Percentiles rank a stretch among this genome's conserved stretches.
Evolutionary conservation across 176 grass and related monocot genomes (phyloP).

Genomic region (Aegilops sharonensis): DNA sequence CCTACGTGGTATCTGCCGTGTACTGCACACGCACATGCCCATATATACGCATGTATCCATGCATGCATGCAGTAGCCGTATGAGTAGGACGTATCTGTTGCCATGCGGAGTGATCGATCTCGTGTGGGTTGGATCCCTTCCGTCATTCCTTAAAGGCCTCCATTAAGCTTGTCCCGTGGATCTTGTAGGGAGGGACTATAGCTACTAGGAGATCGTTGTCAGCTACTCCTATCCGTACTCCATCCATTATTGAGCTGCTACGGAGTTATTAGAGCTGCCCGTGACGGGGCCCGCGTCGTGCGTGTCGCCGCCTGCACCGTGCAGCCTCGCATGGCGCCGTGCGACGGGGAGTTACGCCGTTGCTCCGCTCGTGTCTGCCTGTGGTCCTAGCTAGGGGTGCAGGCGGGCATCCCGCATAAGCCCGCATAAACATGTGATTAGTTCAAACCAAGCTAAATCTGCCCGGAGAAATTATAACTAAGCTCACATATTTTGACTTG

Average conservation of each 20-base stretch:
- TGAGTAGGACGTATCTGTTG: neutral
- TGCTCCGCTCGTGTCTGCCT: conserved; percentile 7
- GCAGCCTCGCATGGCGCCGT: neutral
- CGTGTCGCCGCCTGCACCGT: conserved; percentile 1
- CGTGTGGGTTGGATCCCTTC: neutral
- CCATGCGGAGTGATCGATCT: neutral
- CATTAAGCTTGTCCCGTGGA: neutral
- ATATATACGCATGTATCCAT: neutral
- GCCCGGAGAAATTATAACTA: too few relatives aligned
- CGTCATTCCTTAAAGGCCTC: neutral
- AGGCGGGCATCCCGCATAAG: too few relatives aligned
- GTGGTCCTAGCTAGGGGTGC: too few relatives aligned
- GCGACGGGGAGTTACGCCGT: conserved; percentile 10
- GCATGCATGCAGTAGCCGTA: neutral
- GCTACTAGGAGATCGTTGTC: neutral
- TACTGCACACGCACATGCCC: neutral
- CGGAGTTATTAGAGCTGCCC: neutral
- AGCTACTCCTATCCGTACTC: too few relatives aligned
- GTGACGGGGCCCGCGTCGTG: neutral
- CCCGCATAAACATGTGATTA: too few relatives aligned
- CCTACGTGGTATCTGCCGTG: too few relatives aligned
- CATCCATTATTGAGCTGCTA: neutral
- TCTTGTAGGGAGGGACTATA: neutral
- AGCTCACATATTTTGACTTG: too few relatives aligned
- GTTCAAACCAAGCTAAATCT: too few relatives aligned